These are phyloP conservation scores for Neofusicoccum ribis DNA, from an alignment of 2,329 filamentous ascomycete genomes.

Conservation along the genomic window DNA sequence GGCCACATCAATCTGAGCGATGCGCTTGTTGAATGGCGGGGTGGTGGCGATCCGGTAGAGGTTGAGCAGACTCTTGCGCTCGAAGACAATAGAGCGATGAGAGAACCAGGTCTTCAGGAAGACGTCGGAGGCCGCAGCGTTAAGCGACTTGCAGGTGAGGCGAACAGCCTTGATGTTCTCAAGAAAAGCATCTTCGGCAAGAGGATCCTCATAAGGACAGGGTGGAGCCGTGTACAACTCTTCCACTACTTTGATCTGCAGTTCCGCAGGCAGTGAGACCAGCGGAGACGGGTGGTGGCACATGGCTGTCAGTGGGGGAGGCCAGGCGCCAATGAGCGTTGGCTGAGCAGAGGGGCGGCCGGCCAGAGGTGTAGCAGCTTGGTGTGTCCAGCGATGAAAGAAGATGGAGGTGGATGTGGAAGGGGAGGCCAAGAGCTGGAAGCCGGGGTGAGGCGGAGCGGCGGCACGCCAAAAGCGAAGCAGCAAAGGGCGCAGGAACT, in stretches of 20 bases:
- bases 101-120: conserved; percentile 23
- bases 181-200: conserved; percentile 19
- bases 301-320: neutral
- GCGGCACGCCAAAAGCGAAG: neutral
- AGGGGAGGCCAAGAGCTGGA: neutral
- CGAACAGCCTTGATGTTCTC: conserved; percentile 21
- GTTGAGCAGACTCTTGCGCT: conserved; percentile 21
- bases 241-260: conserved; percentile 23
- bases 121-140: conserved; percentile 19
- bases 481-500: neutral
- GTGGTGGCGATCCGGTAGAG: conserved; percentile 17
- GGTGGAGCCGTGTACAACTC: conserved; percentile 21
- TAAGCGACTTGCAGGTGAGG: conserved; percentile 21
- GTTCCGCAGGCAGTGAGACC: conserved; percentile 21
- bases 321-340: neutral
- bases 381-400: neutral
- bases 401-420: neutral
- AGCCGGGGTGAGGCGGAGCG: neutral
- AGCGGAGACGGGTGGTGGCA: neutral
- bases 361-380: neutral
- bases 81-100: conserved; percentile 19
- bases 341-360: neutral
- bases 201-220: conserved; percentile 9
- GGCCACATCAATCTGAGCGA: neutral
- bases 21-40: neutral